A percentile compares a stretch with the other conserved stretches of the same genome.
phyloP scores from a whole-genome alignment of 495 filamentous ascomycete genomes.

The Filosporella fistucella region DNA sequence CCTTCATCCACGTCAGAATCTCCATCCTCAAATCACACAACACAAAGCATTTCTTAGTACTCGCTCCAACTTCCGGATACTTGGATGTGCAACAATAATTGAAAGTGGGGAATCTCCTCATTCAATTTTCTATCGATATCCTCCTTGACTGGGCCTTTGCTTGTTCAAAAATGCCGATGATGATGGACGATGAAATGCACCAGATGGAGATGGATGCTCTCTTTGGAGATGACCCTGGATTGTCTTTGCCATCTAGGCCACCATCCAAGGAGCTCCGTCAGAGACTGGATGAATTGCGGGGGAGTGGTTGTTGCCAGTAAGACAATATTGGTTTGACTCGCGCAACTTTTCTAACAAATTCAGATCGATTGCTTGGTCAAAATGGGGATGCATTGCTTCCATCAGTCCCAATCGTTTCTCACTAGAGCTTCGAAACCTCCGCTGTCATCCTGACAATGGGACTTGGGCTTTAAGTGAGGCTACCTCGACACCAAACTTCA shows the following conservation, averaged over 20 bases:
- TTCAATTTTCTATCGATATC: no score
- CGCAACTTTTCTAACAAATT: background rate
- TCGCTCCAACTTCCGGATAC: no score
- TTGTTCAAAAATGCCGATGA: conserved; percentile 18
- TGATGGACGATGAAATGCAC: conserved; percentile 68
- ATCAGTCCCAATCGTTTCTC: conserved; percentile 65
- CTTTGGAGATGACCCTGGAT: conserved; percentile 63
- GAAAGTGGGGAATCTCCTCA: no score
- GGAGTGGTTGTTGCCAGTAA: conserved; percentile 80
- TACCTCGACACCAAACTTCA: conserved; percentile 33
- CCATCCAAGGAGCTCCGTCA: conserved; percentile 63
- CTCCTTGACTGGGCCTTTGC: no score
- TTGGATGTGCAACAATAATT: no score
- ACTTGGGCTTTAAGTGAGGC: conserved; percentile 73
- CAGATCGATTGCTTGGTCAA: conserved; percentile 87
- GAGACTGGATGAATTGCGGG: conserved; percentile 74
- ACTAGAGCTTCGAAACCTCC: conserved; percentile 67
- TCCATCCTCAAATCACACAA: no score
- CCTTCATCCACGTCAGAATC: no score
- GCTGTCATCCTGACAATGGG: conserved; percentile 63
- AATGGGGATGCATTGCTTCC: conserved; percentile 78
- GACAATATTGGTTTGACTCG: conserved; percentile 24
- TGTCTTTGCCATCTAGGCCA: conserved; percentile 47
- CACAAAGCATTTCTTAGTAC: no score
- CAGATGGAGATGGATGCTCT: conserved; percentile 72